Evolutionary conservation across 2,329 filamentous ascomycete genomes (phyloP).

Genomic region (Ascochyta lentis): DNA sequence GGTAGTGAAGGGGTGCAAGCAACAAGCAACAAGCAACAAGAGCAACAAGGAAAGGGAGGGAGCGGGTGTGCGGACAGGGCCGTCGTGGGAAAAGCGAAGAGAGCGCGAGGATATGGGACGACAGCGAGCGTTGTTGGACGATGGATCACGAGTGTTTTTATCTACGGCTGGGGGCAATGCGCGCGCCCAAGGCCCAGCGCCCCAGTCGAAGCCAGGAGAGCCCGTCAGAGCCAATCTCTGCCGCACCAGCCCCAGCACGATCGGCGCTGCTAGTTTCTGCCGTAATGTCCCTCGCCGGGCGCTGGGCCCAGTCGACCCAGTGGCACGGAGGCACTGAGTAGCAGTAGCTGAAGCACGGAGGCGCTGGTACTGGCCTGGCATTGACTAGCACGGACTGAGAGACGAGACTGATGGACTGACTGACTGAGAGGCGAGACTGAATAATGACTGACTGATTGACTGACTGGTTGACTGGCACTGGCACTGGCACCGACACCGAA

Average conservation of each 20-base stretch:
- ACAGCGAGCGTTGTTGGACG: neutral
- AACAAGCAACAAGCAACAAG: neutral
- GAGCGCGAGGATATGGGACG: constrained; percentile 11
- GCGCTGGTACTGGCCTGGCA: too few species aligned
- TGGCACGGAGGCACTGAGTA: too few species aligned
- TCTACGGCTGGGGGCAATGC: neutral
- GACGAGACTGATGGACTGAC: too few species aligned
- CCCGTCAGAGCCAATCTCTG: neutral
- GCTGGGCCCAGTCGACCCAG: too few species aligned
- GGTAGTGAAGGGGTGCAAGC: neutral
- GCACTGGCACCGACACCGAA: too few species aligned
- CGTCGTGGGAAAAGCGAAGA: constrained; percentile 16
- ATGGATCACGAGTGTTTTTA: constrained; percentile 5
- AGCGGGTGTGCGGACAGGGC: constrained; percentile 9
- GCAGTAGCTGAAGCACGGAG: too few species aligned
- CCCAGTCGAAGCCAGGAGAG: too few species aligned
- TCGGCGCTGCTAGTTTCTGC: neutral
- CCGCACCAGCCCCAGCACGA: constrained; percentile 4
- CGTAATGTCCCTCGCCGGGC: neutral
- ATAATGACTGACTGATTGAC: too few species aligned
- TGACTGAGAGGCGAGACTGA: too few species aligned
- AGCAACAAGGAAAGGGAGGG: constrained; percentile 5
- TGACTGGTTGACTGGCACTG: too few species aligned
- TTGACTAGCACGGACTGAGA: too few species aligned
- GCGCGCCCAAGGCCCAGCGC: constrained; percentile 1